A percentile compares a stretch with the other conserved stretches of the same genome.
These are phyloP conservation scores for Euptelea pleiosperma DNA, from an alignment of 164 flowering plant genomes.

Conservation along the genomic window DNA sequence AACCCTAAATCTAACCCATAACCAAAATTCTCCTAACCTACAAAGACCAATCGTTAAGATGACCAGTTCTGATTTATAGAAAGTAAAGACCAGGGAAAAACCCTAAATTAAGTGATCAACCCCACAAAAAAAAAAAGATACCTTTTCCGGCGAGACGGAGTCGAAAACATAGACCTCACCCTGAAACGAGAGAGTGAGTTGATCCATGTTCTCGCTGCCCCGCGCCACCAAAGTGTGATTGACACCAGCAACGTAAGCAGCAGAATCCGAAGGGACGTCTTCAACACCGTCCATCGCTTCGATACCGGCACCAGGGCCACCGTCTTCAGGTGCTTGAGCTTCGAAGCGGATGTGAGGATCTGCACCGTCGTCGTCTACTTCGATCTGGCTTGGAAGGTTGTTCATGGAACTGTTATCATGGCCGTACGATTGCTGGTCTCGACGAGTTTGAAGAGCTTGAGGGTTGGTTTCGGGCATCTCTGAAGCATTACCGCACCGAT, in stretches of 20 bases:
- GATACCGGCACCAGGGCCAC: background rate
- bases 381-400: slow-evolving; percentile 19
- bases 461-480: slow-evolving; percentile 22
- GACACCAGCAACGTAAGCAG: slow-evolving; percentile 16
- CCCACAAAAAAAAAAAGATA: background rate
- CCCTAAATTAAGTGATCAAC: background rate
- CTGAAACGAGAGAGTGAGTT: slow-evolving; percentile 51
- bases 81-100: background rate
- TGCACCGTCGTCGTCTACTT: slow-evolving; percentile 29
- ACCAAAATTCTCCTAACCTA: background rate
- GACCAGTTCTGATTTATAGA: too few relatives aligned
- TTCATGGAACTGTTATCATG: slow-evolving; percentile 19
- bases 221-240: slow-evolving; percentile 11
- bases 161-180: slow-evolving; percentile 70
- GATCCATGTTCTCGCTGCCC: slow-evolving; percentile 20
- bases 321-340: background rate
- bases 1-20: too few relatives aligned
- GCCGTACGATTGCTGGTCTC: too few relatives aligned
- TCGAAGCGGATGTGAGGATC: slow-evolving; percentile 27
- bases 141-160: slow-evolving; percentile 61
- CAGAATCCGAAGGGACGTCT: slow-evolving; percentile 9
- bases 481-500: slow-evolving; percentile 5
- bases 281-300: slow-evolving; percentile 17
- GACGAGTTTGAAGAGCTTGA: too few relatives aligned
- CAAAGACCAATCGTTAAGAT: too few relatives aligned